phyloP scores from a whole-genome alignment of 2,329 filamentous ascomycete genomes.

The Aspergillus chevalieri region DNA sequence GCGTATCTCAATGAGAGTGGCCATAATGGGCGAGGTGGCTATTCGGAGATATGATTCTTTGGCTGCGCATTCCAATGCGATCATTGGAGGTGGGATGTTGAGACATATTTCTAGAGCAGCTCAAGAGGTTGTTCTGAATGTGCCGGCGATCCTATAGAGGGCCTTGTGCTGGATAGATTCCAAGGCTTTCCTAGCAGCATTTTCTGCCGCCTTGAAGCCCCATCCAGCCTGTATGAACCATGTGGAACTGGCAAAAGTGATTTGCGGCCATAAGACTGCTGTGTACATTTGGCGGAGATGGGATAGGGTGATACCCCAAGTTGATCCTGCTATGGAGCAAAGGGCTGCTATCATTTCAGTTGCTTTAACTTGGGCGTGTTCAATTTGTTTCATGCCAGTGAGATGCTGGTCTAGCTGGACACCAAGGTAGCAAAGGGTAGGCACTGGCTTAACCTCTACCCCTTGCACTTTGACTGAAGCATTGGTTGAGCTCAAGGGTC shows the following conservation, averaged over 20 bases:
- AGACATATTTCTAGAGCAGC: constrained; percentile 19
- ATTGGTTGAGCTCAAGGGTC: background rate
- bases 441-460: background rate
- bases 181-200: background rate
- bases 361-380: background rate
- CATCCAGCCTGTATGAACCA: constrained; percentile 13
- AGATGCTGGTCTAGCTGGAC: background rate
- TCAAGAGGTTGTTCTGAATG: constrained; percentile 16
- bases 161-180: constrained; percentile 16
- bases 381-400: background rate
- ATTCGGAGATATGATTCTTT: constrained; percentile 18
- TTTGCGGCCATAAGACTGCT: constrained; percentile 18
- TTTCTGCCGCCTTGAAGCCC: background rate
- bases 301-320: background rate
- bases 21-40: constrained; percentile 4
- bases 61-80: constrained; percentile 16
- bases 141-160: constrained; percentile 20
- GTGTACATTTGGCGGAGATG: constrained; percentile 16
- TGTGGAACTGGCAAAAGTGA: constrained; percentile 22
- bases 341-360: background rate
- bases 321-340: background rate
- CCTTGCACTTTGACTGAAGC: background rate
- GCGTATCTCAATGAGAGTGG: background rate
- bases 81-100: constrained; percentile 15
- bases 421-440: background rate